phyloP scores from a whole-genome alignment of 345 rosid species.

The Gossypium longicalyx region DNA sequence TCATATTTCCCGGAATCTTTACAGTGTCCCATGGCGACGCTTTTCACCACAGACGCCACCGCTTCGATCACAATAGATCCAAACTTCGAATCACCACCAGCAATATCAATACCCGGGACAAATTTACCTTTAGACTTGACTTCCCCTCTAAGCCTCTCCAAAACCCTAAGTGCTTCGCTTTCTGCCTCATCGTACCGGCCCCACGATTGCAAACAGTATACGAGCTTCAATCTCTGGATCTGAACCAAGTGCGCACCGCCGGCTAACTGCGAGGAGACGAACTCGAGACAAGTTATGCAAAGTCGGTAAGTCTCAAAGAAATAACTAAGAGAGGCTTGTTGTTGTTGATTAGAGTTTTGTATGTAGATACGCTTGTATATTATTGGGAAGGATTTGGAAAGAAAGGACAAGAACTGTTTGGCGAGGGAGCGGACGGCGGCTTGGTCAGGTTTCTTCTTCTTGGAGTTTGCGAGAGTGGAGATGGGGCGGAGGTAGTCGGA shows the following conservation, averaged over 20 bases:
- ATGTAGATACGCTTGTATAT: slow-evolving; percentile 64
- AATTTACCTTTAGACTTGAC: slow-evolving; percentile 12
- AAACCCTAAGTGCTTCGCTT: slow-evolving; percentile 42
- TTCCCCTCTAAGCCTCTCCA: slow-evolving; percentile 43
- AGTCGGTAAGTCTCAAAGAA: slow-evolving; percentile 49
- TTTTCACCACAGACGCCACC: slow-evolving; percentile 44
- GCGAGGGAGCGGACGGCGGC: slow-evolving; percentile 54
- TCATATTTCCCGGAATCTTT: slow-evolving; percentile 34
- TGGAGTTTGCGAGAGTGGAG: slow-evolving; percentile 24
- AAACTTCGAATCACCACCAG: slow-evolving; percentile 40
- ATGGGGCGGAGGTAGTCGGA: slow-evolving; percentile 58
- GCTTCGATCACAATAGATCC: slow-evolving; percentile 51
- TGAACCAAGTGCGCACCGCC: slow-evolving; percentile 56
- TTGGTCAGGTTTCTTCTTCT: slow-evolving; percentile 27
- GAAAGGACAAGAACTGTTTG: slow-evolving; percentile 64
- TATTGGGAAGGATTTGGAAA: slow-evolving; percentile 61
- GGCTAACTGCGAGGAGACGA: slow-evolving; percentile 58
- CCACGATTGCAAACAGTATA: slow-evolving; percentile 51
- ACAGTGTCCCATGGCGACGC: slow-evolving; percentile 41
- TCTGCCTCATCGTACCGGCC: slow-evolving; percentile 40
- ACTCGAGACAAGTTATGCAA: slow-evolving; percentile 66
- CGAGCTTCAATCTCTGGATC: slow-evolving; percentile 46
- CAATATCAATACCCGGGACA: slow-evolving; percentile 31
- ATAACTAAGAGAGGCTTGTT: slow-evolving; percentile 13
- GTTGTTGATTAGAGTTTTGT: slow-evolving; percentile 13